phyloP scores from a whole-genome alignment of 1,284 basidiomycete species.

The Irpex lacteus region DNA sequence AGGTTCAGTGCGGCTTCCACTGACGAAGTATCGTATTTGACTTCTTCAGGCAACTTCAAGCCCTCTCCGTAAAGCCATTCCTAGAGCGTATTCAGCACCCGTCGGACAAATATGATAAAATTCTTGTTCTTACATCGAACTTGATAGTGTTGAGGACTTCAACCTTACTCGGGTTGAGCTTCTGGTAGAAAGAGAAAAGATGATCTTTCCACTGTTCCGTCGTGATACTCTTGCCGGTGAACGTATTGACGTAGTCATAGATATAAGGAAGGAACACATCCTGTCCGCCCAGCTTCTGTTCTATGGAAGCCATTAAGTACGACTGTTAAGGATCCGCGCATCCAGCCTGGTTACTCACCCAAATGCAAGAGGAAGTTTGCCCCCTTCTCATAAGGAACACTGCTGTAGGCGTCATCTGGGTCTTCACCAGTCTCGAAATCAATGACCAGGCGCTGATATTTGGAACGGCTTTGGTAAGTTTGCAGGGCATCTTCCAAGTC shows the following conservation, averaged over 20 bases:
- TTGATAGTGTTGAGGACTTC: constrained; percentile 73
- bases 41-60: constrained; percentile 70
- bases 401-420: constrained; percentile 79
- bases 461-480: constrained; percentile 57
- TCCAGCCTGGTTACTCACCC: constrained; percentile 35
- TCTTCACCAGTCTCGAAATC: constrained; percentile 84
- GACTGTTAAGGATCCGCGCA: neutral
- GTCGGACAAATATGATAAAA: neutral
- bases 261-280: constrained; percentile 84
- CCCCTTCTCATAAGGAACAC: constrained; percentile 75
- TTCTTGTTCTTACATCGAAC: constrained; percentile 60
- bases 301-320: constrained; percentile 32
- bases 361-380: constrained; percentile 70
- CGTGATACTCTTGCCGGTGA: constrained; percentile 81
- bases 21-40: constrained; percentile 82
- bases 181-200: constrained; percentile 76
- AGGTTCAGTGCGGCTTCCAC: constrained; percentile 40
- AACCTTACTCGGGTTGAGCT: constrained; percentile 59
- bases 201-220: constrained; percentile 89
- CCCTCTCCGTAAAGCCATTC: constrained; percentile 88
- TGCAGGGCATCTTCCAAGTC: constrained; percentile 72
- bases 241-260: constrained; percentile 77
- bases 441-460: constrained; percentile 85
- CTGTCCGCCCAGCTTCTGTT: constrained; percentile 83
- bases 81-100: constrained; percentile 33